Evolutionary conservation across 148 eudicot species (phyloP), one percentile per base, ranked within the genome.

Genomic region (Chenopodium album): DNA sequence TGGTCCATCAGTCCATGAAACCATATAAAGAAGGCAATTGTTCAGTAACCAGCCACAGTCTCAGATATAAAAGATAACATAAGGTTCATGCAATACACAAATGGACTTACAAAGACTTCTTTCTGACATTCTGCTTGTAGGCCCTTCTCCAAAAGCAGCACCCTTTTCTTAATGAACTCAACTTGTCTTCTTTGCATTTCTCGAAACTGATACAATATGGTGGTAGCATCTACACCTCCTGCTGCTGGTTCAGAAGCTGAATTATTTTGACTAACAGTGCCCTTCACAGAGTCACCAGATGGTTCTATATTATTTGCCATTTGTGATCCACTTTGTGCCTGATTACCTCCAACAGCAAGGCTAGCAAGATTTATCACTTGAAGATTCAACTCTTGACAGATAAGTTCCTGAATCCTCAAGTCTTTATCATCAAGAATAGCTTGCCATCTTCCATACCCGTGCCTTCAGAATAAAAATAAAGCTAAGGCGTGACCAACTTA

Each of bases 371-470:
- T 91, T 56, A 92, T 82, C 31, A 87, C 9, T 16, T 98, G 92
- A 75, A 96, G 95, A 83, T 94, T 96, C 86, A 94, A 81, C 85
- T 92, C 99, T 79, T 91, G 92, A 84, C 97, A 90, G 50, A 96
- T 91, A 44, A 92, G 79, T 68, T 96, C 99, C 79, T 91, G 97
- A 74, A 96, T 80, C 82, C 77, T 85, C 80, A 91, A 81, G 23
- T 89, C 95, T 87, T 89, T 96, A 88, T 96, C 97, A 67, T 96
- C 99, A 80, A 96, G 91, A 82, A 96, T 92, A 72, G 98, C 95
- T 90, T 94, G 97, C 98, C 98, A 96, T 90, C 92, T 90, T 87
- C 97, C 99, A 85, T 94, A 96, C 69, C 99, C 99, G 85, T 96
- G 99, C 85, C 99, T 96, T 79, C 41, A 50, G 52, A 88, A 59